These are phyloP conservation scores for Dispira simplex DNA, from an alignment of 192 early-diverging fungal species.

Conservation along the genomic window DNA sequence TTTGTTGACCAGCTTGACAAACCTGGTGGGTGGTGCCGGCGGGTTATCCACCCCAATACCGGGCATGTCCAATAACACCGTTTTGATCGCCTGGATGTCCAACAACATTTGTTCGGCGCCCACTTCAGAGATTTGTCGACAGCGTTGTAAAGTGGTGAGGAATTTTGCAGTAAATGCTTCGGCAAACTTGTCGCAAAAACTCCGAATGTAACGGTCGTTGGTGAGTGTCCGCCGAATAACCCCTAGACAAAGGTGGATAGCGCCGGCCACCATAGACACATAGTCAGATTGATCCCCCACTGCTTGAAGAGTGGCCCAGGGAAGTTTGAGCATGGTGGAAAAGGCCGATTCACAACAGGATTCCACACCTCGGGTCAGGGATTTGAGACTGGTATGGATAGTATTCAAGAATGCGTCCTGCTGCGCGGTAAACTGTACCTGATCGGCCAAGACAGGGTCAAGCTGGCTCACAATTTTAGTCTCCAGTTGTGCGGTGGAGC, in stretches of 20 bases:
- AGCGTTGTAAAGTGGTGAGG: slow-evolving; percentile 49
- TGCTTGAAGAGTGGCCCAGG: slow-evolving; percentile 66
- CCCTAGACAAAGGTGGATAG: slow-evolving; percentile 35
- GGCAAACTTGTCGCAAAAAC: slow-evolving; percentile 85
- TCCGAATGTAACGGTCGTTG: slow-evolving; percentile 60
- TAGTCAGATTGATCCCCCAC: slow-evolving; percentile 94
- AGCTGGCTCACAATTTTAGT: slow-evolving; percentile 78
- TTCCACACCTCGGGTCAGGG: slow-evolving; percentile 51
- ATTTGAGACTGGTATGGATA: slow-evolving; percentile 43
- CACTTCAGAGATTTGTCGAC: slow-evolving; percentile 76
- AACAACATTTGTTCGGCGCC: slow-evolving; percentile 76
- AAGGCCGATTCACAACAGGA: slow-evolving; percentile 51
- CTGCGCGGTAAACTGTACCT: slow-evolving; percentile 59
- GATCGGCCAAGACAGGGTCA: slow-evolving; percentile 41
- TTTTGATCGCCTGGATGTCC: not conserved
- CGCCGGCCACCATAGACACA: slow-evolving; percentile 46
- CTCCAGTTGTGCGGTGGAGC: slow-evolving; percentile 74
- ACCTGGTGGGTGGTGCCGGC: slow-evolving; percentile 31
- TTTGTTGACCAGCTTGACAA: slow-evolving; percentile 65
- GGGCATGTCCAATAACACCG: not conserved
- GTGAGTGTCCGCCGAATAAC: slow-evolving; percentile 45
- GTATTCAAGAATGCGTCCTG: slow-evolving; percentile 59
- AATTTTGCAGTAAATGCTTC: slow-evolving; percentile 65
- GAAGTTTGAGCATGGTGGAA: slow-evolving; percentile 50
- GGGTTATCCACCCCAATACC: not conserved